Evolutionary conservation across 306 rosid genomes (phyloP).

Genomic region (Fragaria nilgerrensis): DNA sequence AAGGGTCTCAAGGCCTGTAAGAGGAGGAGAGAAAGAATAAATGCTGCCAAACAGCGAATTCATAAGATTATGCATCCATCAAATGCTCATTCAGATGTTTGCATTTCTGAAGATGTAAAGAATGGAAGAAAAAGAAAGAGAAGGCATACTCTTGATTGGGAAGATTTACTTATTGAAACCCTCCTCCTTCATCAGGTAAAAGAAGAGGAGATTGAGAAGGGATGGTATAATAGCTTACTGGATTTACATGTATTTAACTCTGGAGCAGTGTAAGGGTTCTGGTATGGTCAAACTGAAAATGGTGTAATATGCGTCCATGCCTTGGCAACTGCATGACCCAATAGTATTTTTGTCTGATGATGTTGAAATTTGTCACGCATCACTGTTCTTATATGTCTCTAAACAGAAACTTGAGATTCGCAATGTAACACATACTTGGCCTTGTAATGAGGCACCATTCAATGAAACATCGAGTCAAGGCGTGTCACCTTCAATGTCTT

Average conservation of each 20-base stretch:
- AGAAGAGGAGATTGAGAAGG: conserved; percentile 82
- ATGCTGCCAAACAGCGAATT: conserved; percentile 64
- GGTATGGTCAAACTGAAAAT: not conserved
- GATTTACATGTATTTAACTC: conserved; percentile 61
- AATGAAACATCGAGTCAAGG: not conserved
- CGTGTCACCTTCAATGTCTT: not conserved
- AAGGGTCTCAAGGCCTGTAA: conserved; percentile 37
- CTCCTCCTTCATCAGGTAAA: conserved; percentile 71
- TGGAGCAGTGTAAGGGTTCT: conserved; percentile 31
- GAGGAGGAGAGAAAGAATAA: conserved; percentile 59
- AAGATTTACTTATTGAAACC: conserved; percentile 78
- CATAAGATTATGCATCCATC: conserved; percentile 49
- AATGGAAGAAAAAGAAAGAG: conserved; percentile 46
- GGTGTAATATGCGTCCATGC: not conserved
- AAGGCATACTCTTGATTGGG: conserved; percentile 54
- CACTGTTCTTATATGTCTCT: not conserved
- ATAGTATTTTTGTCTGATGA: not conserved
- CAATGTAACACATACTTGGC: not conserved
- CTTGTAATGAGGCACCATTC: not conserved
- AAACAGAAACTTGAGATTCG: not conserved
- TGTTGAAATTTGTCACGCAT: not conserved
- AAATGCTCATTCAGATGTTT: conserved; percentile 16
- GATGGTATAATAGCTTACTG: conserved; percentile 64
- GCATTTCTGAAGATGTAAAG: conserved; percentile 1
- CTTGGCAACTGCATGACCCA: not conserved